phyloP scores from a whole-genome alignment of 345 rosid species.

The Bruguiera gymnorhiza region DNA sequence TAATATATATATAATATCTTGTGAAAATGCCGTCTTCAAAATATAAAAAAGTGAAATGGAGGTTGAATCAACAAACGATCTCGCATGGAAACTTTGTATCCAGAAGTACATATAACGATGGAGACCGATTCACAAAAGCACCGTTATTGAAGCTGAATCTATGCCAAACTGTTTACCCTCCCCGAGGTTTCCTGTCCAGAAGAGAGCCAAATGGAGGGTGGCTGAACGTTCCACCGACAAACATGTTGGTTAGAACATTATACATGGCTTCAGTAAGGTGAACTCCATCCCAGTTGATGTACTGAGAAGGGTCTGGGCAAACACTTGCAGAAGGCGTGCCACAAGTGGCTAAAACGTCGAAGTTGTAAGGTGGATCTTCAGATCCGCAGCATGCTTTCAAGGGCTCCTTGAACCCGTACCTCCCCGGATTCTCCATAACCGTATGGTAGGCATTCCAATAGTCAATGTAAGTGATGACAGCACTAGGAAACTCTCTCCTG shows the following conservation, averaged over 20 bases:
- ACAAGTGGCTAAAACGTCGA: conserved; percentile 46
- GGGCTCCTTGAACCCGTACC: conserved; percentile 58
- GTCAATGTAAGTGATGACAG: conserved; percentile 65
- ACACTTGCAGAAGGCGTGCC: conserved; percentile 44
- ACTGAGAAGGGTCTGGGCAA: conserved; percentile 50
- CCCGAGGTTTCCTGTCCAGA: conserved; percentile 36
- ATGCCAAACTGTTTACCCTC: conserved; percentile 10
- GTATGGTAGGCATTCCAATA: conserved; percentile 72
- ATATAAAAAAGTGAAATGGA: no score
- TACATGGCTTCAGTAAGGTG: conserved; percentile 93
- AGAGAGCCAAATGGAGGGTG: conserved; percentile 60
- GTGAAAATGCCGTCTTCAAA: no score
- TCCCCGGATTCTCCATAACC: conserved; percentile 45
- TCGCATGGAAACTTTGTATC: no score
- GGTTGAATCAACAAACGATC: no score
- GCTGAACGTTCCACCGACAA: conserved; percentile 50
- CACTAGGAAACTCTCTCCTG: conserved; percentile 50
- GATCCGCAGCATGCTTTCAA: conserved; percentile 86
- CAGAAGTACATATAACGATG: no score
- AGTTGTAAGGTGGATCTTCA: conserved; percentile 70
- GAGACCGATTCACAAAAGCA: no score
- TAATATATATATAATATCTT: no score
- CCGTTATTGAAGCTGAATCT: background rate
- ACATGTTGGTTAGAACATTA: conserved; percentile 57
- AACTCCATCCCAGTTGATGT: conserved; percentile 97